phyloP scores from a whole-genome alignment of 2,329 filamentous ascomycete genomes.

The Fusarium secorum region DNA sequence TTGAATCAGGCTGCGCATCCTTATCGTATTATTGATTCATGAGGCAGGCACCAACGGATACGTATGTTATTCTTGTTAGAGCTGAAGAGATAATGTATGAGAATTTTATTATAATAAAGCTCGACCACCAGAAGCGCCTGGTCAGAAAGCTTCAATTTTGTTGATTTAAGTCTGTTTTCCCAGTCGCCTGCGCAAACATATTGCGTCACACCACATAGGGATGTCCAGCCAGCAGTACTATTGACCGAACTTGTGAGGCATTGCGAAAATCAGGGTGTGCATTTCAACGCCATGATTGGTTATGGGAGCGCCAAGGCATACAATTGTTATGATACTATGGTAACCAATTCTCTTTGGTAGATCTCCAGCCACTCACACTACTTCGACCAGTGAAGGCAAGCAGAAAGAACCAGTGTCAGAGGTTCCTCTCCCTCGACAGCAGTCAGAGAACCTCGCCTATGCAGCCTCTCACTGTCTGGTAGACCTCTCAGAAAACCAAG shows the following conservation, averaged over 20 bases:
- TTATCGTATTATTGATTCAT: no score
- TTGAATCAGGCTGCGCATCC: no score
- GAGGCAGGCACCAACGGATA: no score
- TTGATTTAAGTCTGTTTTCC: no score
- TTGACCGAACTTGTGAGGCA: background rate
- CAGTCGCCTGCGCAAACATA: rapidly evolving
- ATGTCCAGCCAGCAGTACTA: background rate
- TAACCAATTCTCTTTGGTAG: background rate
- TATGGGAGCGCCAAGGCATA: background rate
- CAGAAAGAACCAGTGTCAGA: background rate
- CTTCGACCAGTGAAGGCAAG: rapidly evolving
- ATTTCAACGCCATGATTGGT: background rate
- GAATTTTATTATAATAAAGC: no score
- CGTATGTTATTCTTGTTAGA: no score
- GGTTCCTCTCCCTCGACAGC: background rate
- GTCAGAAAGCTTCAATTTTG: no score
- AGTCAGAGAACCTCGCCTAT: background rate
- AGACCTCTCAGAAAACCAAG: background rate
- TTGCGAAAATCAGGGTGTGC: background rate
- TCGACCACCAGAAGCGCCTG: no score
- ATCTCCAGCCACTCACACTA: no score
- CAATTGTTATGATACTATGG: rapidly evolving
- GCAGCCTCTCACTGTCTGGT: background rate
- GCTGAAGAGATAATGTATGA: no score
- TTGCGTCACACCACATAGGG: no score